Evolutionary conservation across 305 asterid species (phyloP).

Genomic region (Fraxinus floribunda): DNA sequence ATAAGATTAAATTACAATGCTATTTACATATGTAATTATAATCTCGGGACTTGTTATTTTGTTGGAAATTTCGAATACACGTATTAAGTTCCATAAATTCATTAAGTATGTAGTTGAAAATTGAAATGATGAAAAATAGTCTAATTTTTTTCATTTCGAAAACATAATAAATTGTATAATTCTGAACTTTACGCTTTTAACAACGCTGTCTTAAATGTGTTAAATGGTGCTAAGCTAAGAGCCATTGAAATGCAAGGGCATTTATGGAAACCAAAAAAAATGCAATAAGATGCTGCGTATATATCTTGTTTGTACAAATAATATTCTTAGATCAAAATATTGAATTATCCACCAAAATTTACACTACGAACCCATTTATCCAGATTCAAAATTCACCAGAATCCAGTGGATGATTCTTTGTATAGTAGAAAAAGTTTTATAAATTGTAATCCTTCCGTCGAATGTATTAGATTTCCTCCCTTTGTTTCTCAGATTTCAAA

Average conservation of each 20-base stretch:
- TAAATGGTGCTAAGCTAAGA: background rate
- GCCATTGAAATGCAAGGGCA: background rate
- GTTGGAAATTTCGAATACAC: too few relatives aligned
- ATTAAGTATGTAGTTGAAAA: too few relatives aligned
- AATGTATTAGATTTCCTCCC: background rate
- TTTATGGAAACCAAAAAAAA: background rate
- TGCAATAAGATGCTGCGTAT: background rate
- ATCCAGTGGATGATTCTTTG: background rate
- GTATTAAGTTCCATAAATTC: too few relatives aligned
- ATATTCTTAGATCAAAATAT: background rate
- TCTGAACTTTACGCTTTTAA: too few relatives aligned
- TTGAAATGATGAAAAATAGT: too few relatives aligned
- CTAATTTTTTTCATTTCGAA: too few relatives aligned
- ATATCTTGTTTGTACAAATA: background rate
- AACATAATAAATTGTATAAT: too few relatives aligned
- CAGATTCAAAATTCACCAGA: background rate
- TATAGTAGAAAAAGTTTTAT: background rate
- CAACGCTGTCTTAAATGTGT: too few relatives aligned
- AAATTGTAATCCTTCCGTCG: background rate
- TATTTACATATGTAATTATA: too few relatives aligned
- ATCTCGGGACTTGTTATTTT: too few relatives aligned
- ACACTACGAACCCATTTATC: background rate
- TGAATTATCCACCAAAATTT: background rate
- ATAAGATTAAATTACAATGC: too few relatives aligned
- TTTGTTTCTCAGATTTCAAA: background rate